These are phyloP conservation scores for Dillenia suffruticosa DNA, from an alignment of 164 flowering plant genomes.

Conservation along the genomic window DNA sequence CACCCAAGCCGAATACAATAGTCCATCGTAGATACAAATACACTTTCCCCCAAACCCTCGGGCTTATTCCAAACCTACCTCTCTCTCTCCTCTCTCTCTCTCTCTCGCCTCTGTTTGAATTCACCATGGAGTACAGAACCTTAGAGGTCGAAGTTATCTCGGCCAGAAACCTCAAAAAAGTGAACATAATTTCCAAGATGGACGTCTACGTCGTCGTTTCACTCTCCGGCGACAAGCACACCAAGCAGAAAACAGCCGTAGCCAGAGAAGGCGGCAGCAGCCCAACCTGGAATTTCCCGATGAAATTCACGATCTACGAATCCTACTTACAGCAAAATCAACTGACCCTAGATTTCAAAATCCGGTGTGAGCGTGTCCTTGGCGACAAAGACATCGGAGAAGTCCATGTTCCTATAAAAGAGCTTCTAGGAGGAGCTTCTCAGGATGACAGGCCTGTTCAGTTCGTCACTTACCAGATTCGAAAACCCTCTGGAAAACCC, in stretches of 20 bases:
- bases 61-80: too few species aligned
- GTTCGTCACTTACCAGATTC: slow-evolving; percentile 47
- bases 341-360: slow-evolving; percentile 29
- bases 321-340: slow-evolving; percentile 21
- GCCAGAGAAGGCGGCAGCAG: slow-evolving; percentile 35
- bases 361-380: slow-evolving; percentile 36
- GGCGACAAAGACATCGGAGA: slow-evolving; percentile 60
- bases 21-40: too few species aligned
- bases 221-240: slow-evolving; percentile 24
- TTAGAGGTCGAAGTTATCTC: slow-evolving; percentile 33
- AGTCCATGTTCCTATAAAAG: slow-evolving; percentile 57
- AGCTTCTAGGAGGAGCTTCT: slow-evolving; percentile 31
- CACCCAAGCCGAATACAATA: too few species aligned
- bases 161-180: slow-evolving; percentile 37
- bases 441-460: slow-evolving; percentile 13
- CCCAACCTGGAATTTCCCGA: slow-evolving; percentile 52
- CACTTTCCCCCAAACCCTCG: too few species aligned
- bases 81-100: too few species aligned
- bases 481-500: slow-evolving; percentile 47
- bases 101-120: too few species aligned
- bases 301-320: slow-evolving; percentile 48
- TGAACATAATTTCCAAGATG: slow-evolving; percentile 40
- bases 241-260: slow-evolving; percentile 17
- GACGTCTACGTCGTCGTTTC: slow-evolving; percentile 45
- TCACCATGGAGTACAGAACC: slow-evolving; percentile 28